Evolutionary conservation across 2,329 filamentous ascomycete genomes (phyloP).

Genomic region (Aspergillus sp.): DNA sequence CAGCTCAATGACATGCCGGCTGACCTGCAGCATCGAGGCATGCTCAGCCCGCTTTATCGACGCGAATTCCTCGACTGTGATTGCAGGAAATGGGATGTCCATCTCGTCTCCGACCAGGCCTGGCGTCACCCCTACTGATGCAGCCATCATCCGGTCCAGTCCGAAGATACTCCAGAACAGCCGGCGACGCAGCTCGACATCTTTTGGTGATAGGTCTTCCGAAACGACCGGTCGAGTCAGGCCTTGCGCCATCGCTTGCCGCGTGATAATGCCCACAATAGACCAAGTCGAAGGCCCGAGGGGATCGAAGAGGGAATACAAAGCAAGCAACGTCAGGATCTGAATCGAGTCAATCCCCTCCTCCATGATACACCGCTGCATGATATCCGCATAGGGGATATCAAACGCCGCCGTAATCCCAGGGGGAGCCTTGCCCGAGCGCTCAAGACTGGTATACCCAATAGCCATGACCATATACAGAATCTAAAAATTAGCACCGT

Average conservation of each 20-base stretch:
- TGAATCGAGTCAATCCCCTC: not conserved
- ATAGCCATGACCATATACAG: constrained; percentile 3
- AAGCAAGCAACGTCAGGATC: not conserved
- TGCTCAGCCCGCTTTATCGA: not conserved
- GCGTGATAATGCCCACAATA: constrained; percentile 1
- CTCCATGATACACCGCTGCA: not conserved
- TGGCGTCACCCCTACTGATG: not conserved
- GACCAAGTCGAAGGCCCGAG: not conserved
- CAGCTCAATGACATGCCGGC: constrained; percentile 3
- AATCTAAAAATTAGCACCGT: not conserved
- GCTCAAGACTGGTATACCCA: constrained; percentile 1
- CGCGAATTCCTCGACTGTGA: constrained; percentile 5
- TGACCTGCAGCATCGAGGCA: constrained; percentile 1
- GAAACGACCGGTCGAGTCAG: not conserved
- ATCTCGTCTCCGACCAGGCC: constrained; percentile 2
- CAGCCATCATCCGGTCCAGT: constrained; percentile 2
- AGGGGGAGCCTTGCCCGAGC: not conserved
- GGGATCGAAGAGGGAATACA: not conserved
- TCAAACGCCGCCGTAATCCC: not conserved
- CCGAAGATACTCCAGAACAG: constrained; percentile 6
- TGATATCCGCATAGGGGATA: not conserved
- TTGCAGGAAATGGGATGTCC: constrained; percentile 1
- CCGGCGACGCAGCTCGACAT: not conserved
- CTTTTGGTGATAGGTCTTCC: not conserved
- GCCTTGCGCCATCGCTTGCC: constrained; percentile 6